phyloP scores from a whole-genome alignment of 805 yeast species.

The Candida boidinii region DNA sequence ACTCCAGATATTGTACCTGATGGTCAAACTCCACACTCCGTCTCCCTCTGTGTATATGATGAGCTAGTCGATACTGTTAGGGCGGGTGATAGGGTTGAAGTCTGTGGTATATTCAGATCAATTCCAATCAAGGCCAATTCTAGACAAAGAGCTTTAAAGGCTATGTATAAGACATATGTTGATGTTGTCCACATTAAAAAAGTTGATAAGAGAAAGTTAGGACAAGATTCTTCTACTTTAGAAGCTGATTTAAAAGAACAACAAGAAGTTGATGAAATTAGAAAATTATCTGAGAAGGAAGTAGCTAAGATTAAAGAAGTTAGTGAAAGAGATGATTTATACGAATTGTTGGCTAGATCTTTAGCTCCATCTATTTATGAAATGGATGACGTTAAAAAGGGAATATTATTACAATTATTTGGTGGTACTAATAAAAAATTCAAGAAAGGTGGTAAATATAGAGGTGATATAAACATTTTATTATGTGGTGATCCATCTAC shows the following conservation, averaged over 20 bases:
- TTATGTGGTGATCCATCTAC: slow-evolving; percentile 99
- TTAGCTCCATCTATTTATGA: slow-evolving; percentile 96
- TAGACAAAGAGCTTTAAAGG: slow-evolving; percentile 73
- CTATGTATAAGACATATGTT: slow-evolving; percentile 82
- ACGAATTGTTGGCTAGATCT: slow-evolving; percentile 80
- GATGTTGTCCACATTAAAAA: slow-evolving; percentile 93
- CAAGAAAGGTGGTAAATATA: slow-evolving; percentile 82
- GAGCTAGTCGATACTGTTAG: slow-evolving; percentile 90
- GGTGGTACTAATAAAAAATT: slow-evolving; percentile 93
- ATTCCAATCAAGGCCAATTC: slow-evolving; percentile 86
- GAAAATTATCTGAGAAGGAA: slow-evolving; percentile 64
- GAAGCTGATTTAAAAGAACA: slow-evolving; percentile 52
- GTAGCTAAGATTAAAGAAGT: slow-evolving; percentile 51
- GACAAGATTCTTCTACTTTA: slow-evolving; percentile 66
- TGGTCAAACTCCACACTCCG: slow-evolving; percentile 97
- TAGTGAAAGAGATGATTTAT: slow-evolving; percentile 66
- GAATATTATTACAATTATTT: slow-evolving; percentile 82
- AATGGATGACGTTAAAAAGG: slow-evolving; percentile 94
- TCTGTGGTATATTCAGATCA: slow-evolving; percentile 90
- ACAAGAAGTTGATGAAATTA: slow-evolving; percentile 68
- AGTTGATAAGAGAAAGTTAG: slow-evolving; percentile 72
- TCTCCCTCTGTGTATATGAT: slow-evolving; percentile 89
- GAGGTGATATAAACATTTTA: slow-evolving; percentile 91
- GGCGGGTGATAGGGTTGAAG: slow-evolving; percentile 95
- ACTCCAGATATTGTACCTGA: slow-evolving; percentile 95